A percentile compares a stretch with the other conserved stretches of the same genome.
phyloP scores from a whole-genome alignment of 805 yeast genomes.

The Yarrowia phangngaensis region DNA sequence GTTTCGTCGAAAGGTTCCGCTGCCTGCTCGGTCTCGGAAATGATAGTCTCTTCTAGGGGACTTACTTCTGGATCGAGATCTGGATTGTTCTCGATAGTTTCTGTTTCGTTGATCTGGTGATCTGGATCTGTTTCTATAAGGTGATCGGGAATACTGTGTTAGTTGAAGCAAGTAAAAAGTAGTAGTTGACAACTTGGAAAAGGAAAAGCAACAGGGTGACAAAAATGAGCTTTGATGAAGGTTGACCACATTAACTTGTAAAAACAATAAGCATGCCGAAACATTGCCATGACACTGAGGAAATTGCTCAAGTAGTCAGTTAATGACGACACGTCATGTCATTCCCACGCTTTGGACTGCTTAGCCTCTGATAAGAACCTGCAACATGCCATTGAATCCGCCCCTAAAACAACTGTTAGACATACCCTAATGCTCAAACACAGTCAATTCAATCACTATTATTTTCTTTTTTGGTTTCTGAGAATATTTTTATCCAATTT shows the following conservation, averaged over 20 bases:
- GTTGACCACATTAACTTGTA: too few species aligned
- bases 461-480: constrained; percentile 15
- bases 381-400: too few species aligned
- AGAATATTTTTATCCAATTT: constrained; percentile 12
- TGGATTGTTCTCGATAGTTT: constrained; percentile 24
- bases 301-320: too few species aligned
- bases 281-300: too few species aligned
- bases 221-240: too few species aligned
- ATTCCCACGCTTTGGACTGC: too few species aligned
- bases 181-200: neutral
- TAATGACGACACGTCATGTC: too few species aligned
- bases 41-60: constrained; percentile 23
- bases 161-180: neutral
- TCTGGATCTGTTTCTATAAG: constrained; percentile 26
- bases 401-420: too few species aligned
- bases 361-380: too few species aligned
- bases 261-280: too few species aligned
- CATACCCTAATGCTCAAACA: constrained; percentile 25
- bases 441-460: constrained; percentile 23
- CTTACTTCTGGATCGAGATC: constrained; percentile 26
- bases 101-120: constrained; percentile 25
- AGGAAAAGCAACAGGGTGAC: neutral
- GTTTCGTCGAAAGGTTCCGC: constrained; percentile 18
- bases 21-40: constrained; percentile 23
- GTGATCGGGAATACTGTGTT: constrained; percentile 26